Percentiles rank a stretch among this genome's conserved stretches.
Evolutionary conservation across 306 rosid genomes (phyloP).

Genomic region (Mimosa pudica): DNA sequence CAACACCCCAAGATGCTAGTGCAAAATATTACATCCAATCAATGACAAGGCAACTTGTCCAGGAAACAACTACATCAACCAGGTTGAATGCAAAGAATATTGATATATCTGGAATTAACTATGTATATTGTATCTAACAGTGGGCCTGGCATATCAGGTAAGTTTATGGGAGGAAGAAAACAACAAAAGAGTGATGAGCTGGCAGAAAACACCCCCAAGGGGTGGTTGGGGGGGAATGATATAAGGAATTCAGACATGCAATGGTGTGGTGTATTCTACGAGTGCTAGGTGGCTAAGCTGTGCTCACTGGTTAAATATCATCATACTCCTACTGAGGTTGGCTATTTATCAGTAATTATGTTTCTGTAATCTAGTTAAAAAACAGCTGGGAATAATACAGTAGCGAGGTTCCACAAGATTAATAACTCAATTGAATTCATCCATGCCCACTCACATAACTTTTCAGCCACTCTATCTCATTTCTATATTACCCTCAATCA

Average conservation of each 20-base stretch:
- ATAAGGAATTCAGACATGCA: not conserved
- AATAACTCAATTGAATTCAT: constrained; percentile 16
- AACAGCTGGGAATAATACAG: not conserved
- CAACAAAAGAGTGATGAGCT: not conserved
- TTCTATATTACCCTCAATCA: not conserved
- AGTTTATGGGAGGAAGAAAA: not conserved
- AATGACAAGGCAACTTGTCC: constrained; percentile 3
- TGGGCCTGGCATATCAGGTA: not conserved
- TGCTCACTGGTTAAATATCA: not conserved
- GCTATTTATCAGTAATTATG: not conserved
- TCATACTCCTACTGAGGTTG: not conserved
- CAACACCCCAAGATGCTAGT: not conserved
- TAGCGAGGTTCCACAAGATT: not conserved
- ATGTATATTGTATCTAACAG: not conserved
- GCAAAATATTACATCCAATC: constrained; percentile 10
- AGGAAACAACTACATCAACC: constrained; percentile 22
- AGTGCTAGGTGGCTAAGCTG: not conserved
- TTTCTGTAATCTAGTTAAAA: not conserved
- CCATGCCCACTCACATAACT: not conserved
- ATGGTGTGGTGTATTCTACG: not conserved
- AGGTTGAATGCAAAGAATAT: constrained; percentile 10
- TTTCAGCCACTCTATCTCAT: not conserved
- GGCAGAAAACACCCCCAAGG: not conserved
- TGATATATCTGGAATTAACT: not conserved
- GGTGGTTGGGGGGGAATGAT: not conserved